Base-by-base conservation (phyloP, 176 grass and related monocot genomes). In the Aegilops bicornis region DNA sequence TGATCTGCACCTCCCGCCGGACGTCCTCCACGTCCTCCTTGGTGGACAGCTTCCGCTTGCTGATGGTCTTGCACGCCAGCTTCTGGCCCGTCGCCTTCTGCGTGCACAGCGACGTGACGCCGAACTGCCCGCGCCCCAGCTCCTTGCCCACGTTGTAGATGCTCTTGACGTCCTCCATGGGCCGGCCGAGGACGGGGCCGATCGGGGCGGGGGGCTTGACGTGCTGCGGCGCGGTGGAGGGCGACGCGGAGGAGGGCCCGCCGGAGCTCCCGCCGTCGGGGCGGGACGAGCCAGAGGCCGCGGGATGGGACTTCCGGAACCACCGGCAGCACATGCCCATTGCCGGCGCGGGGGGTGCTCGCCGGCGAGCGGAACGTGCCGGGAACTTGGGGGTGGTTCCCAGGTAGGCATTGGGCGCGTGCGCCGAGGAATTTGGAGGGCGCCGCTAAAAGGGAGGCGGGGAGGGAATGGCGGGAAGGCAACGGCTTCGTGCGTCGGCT, bases 1-100 rank as follows among this genome's bases (percentile, higher is more conserved):
- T 97, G 91, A 97, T 97, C 90, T 97, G 92, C 30, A 97, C 95
- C 89, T 97, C 95, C 10, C 95, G 87, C 1, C 95, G 82, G 17
- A 97, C 95, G 83, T 95, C 95, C 91, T 97, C 95, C 25, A 97
- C 83, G 88, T 97, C 95, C 88, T 97, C 95, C 86, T 97, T 97
- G 70, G 88, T 95, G 0, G 78, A 83, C 52, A 97, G 95, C 74
- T 95, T 97, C 22, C 95, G 88, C 84, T 93, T 97, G 73, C 88
- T 90, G 69, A 97, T 97, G 35, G 89, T 97, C 89, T 97, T 97
- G 86, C 95, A 97, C 16, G 95, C 95, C 78, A 91, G 86, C 39
- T 86, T 82, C 43, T 93, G 87, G 5, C 92, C 91, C 12, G 95
- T 97, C 1, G 88, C 84, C 85, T 91, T 95, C 87, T 97, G 89